phyloP scores from a whole-genome alignment of 2,329 filamentous ascomycete genomes.

The Cercospora sp. region DNA sequence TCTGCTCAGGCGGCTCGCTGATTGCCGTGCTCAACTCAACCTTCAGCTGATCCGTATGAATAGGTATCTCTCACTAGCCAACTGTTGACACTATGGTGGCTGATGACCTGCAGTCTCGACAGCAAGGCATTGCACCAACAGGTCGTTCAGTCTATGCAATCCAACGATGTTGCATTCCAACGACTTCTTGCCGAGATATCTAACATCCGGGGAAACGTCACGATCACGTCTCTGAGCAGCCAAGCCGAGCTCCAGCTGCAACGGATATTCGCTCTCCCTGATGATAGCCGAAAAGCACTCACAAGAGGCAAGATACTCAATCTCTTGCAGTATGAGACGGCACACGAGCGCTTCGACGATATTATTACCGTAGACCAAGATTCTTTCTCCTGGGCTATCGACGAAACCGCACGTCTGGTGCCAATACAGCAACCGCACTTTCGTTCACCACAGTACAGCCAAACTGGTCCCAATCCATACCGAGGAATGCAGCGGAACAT shows the following conservation, averaged over 20 bases:
- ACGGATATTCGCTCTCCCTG: not conserved
- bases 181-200: not conserved
- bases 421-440: not conserved
- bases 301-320: not conserved
- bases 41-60: not conserved
- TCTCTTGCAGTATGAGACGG: not conserved
- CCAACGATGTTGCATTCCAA: not conserved
- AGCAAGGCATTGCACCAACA: not conserved
- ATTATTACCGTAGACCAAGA: not conserved
- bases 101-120: not conserved
- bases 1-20: not conserved
- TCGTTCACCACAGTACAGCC: not conserved
- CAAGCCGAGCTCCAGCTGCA: not conserved
- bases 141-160: not conserved
- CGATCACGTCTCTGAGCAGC: not conserved
- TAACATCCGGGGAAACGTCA: not conserved
- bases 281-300: not conserved
- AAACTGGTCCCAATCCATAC: not conserved
- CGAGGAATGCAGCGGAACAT: not conserved
- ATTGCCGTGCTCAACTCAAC: not conserved
- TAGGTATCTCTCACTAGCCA: not conserved
- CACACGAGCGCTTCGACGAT: not conserved
- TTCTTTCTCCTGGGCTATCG: not conserved
- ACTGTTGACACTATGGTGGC: not conserved
- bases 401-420: not conserved